phyloP scores from a whole-genome alignment of 1,139 yeast species.

The Meyerozyma guilliermondii region DNA sequence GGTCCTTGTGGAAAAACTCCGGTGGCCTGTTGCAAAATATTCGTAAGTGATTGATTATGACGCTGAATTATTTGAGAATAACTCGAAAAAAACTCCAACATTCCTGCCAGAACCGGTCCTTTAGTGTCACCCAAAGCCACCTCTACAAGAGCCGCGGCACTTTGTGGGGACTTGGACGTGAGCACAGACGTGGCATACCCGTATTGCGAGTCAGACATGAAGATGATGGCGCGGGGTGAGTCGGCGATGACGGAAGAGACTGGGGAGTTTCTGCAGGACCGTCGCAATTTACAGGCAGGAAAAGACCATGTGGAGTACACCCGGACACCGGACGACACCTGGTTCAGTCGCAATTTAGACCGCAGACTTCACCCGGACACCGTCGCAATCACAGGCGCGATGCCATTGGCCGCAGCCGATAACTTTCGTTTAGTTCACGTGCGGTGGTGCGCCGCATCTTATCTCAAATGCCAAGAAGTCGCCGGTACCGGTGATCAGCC shows the following conservation, averaged over 20 bases:
- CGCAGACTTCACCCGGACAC: too few species aligned
- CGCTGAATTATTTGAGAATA: constrained; percentile 9
- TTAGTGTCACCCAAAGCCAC: neutral
- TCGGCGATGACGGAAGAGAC: too few species aligned
- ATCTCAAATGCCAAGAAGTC: too few species aligned
- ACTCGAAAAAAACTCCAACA: constrained; percentile 12
- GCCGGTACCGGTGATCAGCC: too few species aligned
- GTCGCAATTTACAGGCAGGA: too few species aligned
- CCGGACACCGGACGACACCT: too few species aligned
- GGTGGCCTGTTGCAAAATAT: constrained; percentile 9
- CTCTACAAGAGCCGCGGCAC: constrained; percentile 29
- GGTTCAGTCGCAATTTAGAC: too few species aligned
- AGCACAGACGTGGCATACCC: constrained; percentile 37
- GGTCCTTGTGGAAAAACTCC: neutral
- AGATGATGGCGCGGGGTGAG: neutral
- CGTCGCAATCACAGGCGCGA: too few species aligned
- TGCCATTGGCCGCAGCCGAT: neutral
- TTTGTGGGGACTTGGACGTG: constrained; percentile 39
- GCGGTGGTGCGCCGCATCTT: too few species aligned
- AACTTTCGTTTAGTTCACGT: neutral
- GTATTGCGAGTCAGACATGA: constrained; percentile 18
- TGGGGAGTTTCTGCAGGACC: too few species aligned
- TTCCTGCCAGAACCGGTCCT: constrained; percentile 3
- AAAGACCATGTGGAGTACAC: too few species aligned
- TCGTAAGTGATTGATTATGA: constrained; percentile 11